Evolutionary conservation across 257 asterid species (phyloP), one percentile per base, ranked within the genome.

Genomic region (Coffea canephora): DNA sequence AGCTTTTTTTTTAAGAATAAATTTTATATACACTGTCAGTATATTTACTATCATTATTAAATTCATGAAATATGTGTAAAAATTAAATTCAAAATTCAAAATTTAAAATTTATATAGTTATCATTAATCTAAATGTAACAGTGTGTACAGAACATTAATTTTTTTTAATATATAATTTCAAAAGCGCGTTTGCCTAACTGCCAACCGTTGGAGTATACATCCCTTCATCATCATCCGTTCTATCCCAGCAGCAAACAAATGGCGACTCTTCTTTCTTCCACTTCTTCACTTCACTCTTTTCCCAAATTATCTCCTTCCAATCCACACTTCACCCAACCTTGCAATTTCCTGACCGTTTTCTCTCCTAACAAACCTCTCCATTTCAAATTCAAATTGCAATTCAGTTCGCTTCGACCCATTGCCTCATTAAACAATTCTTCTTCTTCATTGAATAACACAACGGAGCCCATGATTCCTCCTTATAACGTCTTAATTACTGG

Each of bases 401-500:
- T 81, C 71, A 78, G n/a, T 46, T 36, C 72, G 45, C 34, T 48
- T 78, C 76, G 61, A n/a, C 75, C 82, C 78, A 54, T 59, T n/a
- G 31, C 69, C 71, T 79, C 62, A 0, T 46, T 48, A 25, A 70
- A 52, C n/a, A 72, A 84, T 72, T 72, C 88, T 80, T 78, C 84
- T 46, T 55, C 88, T 50, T 61, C 81, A 49, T 46, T 61, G 23
- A 71, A 71, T 14, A 77, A 46, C 52, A 75, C 74, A 48, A 66
- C 62, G 46, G 96, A 89, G 77, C 91, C 90, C 27, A 94, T 91
- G 97, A 14, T 87, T 82, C 97, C 97, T 48, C 98, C 98, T 23
- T 92, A 85, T 78, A 93, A 90, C 75, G 97, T 94, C 77, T 86
- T 94, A 88, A 93, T 93, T 79, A 94, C 96, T 8, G 98, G 98